Evolutionary conservation across 2,329 filamentous ascomycete genomes (phyloP), one percentile per base, ranked within the genome.

Genomic region (Xylariaceae sp.): DNA sequence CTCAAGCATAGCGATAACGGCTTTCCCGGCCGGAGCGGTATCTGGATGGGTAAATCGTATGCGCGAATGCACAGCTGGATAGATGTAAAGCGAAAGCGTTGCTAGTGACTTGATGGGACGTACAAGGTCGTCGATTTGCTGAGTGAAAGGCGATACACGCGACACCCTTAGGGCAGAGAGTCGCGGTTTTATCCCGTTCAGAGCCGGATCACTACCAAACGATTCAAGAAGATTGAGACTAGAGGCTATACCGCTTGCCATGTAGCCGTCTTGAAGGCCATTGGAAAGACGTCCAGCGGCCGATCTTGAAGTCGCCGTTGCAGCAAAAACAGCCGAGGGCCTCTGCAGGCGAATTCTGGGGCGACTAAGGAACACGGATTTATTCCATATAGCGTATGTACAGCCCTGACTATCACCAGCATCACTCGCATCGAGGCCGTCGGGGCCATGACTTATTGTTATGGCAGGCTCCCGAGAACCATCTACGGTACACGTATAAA

Each of bases 151-250:
- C 5, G 85, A 83, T 3, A 91, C 86, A 58, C 86, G 82, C 42
- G 86, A 89, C 35, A 92, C 87, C 47, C 88, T 79, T 57, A 87
- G 76, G 4, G 88, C 87, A 7, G 88, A 90, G 2, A 94, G 75
- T 32, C 81, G 80, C 46, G 88, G 86, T 61, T 78, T 77, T 30
- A 83, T 73, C 37, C 84, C 82, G 12, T 73, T 74, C 19, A 90
- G 74, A 30, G 78, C 79, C 27, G 84, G 80, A 65, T 91, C 88
- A 58, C 76, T 76, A 50, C 79, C 77, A 57, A 92, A 88, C 2
- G 88, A 80, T 65, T 88, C 85, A 11, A 94, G 80, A n/a, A 92
- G 75, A 68, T 92, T 94, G 59, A 89, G 76, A 1, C 87, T 85
- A 5, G 85, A 80, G 0, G 88, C 84, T 30, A 85, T 72, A 54